Percentiles rank a stretch among this genome's conserved stretches.
phyloP scores from a whole-genome alignment of 345 rosid genomes.

The Melastoma malabathricum region DNA sequence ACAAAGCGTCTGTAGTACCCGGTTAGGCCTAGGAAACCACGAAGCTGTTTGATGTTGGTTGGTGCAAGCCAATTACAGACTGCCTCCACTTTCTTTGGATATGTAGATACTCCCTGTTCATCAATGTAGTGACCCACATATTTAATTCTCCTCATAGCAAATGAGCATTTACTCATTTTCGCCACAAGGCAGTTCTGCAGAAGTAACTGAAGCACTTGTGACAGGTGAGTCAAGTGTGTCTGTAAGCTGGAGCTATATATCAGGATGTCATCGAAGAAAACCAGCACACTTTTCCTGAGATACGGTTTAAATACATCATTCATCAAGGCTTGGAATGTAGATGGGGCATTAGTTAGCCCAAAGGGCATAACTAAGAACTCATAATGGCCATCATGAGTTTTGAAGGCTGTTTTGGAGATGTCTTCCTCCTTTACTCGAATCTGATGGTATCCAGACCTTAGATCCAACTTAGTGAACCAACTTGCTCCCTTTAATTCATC shows the following conservation, averaged over 20 bases:
- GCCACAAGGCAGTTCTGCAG: neutral
- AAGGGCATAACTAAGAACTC: conserved; percentile 4
- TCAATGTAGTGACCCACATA: conserved; percentile 1
- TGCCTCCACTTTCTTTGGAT: neutral
- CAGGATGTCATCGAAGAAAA: neutral
- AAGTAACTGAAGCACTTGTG: neutral
- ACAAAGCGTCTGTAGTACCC: conserved; percentile 1
- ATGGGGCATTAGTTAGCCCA: neutral
- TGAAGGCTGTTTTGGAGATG: neutral
- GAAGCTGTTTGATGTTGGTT: neutral
- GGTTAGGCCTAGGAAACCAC: neutral
- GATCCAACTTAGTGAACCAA: neutral
- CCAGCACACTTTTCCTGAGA: neutral
- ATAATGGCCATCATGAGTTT: neutral
- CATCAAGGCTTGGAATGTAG: conserved; percentile 2
- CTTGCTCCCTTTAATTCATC: conserved; percentile 1
- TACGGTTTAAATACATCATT: neutral
- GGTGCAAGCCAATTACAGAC: neutral
- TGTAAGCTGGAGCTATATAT: neutral
- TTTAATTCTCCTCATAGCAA: neutral
- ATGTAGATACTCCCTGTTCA: neutral
- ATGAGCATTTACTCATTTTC: neutral
- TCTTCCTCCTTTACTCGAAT: neutral
- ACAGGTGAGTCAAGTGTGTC: neutral
- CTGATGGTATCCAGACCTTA: conserved; percentile 1